Conservation (phyloP, 2,329 filamentous ascomycete species). For the Alternaria sp. region DNA sequence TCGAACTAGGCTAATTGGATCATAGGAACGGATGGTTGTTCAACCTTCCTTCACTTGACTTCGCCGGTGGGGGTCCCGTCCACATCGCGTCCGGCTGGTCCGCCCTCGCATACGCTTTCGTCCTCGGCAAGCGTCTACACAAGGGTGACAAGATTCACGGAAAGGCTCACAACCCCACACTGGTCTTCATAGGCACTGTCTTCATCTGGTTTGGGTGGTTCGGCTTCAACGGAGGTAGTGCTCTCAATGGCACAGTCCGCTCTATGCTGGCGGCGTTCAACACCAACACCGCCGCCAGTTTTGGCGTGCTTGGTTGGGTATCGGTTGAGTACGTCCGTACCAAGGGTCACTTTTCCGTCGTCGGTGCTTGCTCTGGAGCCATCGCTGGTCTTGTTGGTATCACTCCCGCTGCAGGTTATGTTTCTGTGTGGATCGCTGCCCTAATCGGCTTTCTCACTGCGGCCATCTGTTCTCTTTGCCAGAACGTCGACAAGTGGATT, state of each 20-base stretch:
- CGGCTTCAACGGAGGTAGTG: constrained; percentile 64
- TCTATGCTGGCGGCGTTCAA: constrained; percentile 64
- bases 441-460: constrained; percentile 64
- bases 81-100: constrained; percentile 68
- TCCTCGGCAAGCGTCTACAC: constrained; percentile 65
- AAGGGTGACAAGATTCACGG: constrained; percentile 57
- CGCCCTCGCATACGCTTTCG: constrained; percentile 68
- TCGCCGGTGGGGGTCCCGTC: constrained; percentile 68
- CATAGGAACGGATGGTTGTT: constrained; percentile 63
- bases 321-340: constrained; percentile 60
- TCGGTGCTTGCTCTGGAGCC: constrained; percentile 64
- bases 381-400: constrained; percentile 68
- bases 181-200: constrained; percentile 69
- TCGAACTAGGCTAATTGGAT: neutral
- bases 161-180: constrained; percentile 67
- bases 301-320: constrained; percentile 62
- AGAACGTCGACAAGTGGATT: constrained; percentile 61
- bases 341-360: constrained; percentile 61
- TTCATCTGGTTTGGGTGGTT: constrained; percentile 71
- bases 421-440: constrained; percentile 60
- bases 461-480: constrained; percentile 56
- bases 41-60: constrained; percentile 66
- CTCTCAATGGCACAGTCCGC: constrained; percentile 55
- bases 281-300: constrained; percentile 63
- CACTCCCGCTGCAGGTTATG: constrained; percentile 62